Evolutionary conservation across 768 basidiomycete species (phyloP).

Genomic region (Hebeloma cylindrosporum): DNA sequence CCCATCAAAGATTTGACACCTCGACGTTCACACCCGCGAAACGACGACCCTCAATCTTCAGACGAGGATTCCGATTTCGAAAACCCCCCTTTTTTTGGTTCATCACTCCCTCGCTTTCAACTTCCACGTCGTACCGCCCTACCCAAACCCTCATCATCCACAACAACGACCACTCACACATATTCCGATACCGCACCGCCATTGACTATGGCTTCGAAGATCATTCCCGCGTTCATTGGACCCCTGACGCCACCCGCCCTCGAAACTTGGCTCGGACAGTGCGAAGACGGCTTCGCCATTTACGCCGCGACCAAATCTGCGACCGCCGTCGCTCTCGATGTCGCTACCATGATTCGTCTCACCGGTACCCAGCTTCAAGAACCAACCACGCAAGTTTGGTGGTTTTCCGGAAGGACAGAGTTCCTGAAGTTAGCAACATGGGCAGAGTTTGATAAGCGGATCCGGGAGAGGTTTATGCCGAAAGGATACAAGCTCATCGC

Average conservation of each 20-base stretch:
- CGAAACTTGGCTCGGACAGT: slow-evolving; percentile 7
- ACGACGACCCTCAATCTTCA: no score
- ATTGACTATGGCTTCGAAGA: background rate
- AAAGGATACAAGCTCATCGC: slow-evolving; percentile 6
- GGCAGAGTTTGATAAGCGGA: background rate
- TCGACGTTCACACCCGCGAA: no score
- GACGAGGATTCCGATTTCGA: no score
- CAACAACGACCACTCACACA: no score
- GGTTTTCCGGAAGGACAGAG: background rate
- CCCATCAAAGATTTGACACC: no score
- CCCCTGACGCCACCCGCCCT: slow-evolving; percentile 4
- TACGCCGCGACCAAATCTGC: slow-evolving; percentile 1
- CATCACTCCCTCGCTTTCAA: no score
- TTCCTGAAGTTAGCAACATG: slow-evolving; percentile 1
- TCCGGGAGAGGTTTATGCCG: slow-evolving; percentile 3
- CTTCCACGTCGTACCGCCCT: no score
- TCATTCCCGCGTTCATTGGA: background rate
- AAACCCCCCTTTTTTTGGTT: no score
- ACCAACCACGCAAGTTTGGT: slow-evolving; percentile 3
- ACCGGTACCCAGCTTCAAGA: background rate
- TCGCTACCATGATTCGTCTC: background rate
- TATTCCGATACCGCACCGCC: no score
- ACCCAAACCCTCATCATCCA: no score
- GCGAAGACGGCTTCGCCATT: slow-evolving; percentile 6
- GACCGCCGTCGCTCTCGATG: background rate